A percentile compares a stretch with the other conserved stretches of the same genome.
Conservation (phyloP, 371 early-diverging fungal species). For the Syncephalis plumigaleata region DNA sequence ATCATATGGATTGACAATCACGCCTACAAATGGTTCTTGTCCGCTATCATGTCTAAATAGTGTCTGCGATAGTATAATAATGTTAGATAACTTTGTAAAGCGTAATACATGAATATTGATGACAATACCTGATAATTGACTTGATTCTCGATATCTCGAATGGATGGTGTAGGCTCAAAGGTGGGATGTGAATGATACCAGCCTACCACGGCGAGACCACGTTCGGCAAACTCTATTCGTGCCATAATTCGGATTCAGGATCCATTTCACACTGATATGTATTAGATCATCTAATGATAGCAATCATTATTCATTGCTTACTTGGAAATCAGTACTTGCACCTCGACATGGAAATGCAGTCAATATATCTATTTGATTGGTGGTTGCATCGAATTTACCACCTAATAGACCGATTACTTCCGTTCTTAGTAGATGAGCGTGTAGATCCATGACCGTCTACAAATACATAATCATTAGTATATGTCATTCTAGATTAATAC, state of each 20-base stretch:
- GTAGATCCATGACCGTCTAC: conserved; percentile 72
- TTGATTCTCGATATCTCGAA: conserved; percentile 68
- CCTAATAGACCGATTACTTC: conserved; percentile 79
- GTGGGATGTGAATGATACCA: conserved; percentile 82
- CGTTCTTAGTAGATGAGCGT: conserved; percentile 62
- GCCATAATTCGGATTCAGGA: conserved; percentile 62
- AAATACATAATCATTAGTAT: background rate
- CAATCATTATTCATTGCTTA: conserved; percentile 7
- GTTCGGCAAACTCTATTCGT: conserved; percentile 45
- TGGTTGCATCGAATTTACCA: conserved; percentile 33
- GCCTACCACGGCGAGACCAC: conserved; percentile 62
- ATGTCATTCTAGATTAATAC: background rate
- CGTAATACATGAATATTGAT: conserved; percentile 48
- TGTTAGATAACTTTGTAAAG: conserved; percentile 5
- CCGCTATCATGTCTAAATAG: conserved; percentile 42
- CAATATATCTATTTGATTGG: conserved; percentile 19
- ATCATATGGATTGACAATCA: conserved; percentile 60
- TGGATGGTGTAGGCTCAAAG: conserved; percentile 51
- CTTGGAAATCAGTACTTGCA: conserved; percentile 51
- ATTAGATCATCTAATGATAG: conserved; percentile 3
- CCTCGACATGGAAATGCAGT: conserved; percentile 52
- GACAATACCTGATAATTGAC: conserved; percentile 56
- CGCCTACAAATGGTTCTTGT: conserved; percentile 68
- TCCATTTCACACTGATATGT: conserved; percentile 41
- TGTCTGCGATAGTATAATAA: conserved; percentile 13